Conservation (phyloP, 1,139 yeast species). For the Torulaspora pretoriensis region DNA sequence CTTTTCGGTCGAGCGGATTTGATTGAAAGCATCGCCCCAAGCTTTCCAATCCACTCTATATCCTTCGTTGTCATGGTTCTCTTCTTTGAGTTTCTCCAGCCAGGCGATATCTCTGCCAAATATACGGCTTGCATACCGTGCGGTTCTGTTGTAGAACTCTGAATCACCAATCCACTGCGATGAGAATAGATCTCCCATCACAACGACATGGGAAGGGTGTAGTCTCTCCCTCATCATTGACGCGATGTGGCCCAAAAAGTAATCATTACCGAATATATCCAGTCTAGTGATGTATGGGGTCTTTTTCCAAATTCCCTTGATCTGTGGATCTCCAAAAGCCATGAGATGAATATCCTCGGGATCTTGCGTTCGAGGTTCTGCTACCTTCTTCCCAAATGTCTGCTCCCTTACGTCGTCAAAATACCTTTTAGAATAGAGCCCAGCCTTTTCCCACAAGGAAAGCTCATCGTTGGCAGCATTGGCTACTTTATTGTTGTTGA, state of each 20-base stretch:
- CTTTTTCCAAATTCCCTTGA: slow-evolving; percentile 74
- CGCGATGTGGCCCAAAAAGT: slow-evolving; percentile 80
- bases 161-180: slow-evolving; percentile 91
- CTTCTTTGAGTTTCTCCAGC: slow-evolving; percentile 18
- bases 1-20: slow-evolving; percentile 37
- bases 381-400: slow-evolving; percentile 20
- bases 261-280: slow-evolving; percentile 86
- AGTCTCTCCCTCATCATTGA: slow-evolving; percentile 56
- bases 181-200: slow-evolving; percentile 90
- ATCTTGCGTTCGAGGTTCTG: slow-evolving; percentile 16
- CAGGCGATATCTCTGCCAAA: slow-evolving; percentile 37
- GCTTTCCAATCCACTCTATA: slow-evolving; percentile 38
- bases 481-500: slow-evolving; percentile 10
- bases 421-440: slow-evolving; percentile 19
- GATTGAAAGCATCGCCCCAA: slow-evolving; percentile 48
- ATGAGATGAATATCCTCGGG: slow-evolving; percentile 55
- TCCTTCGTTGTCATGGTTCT: slow-evolving; percentile 27
- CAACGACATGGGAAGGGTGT: slow-evolving; percentile 75
- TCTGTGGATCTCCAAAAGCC: slow-evolving; percentile 95
- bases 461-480: slow-evolving; percentile 15
- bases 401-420: slow-evolving; percentile 29
- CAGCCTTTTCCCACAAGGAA: slow-evolving; percentile 15
- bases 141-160: slow-evolving; percentile 76
- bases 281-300: slow-evolving; percentile 71
- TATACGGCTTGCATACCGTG: slow-evolving; percentile 61